Conservation (phyloP, 2,329 filamentous ascomycete genomes). For the Elsinoe perseae region DNA sequence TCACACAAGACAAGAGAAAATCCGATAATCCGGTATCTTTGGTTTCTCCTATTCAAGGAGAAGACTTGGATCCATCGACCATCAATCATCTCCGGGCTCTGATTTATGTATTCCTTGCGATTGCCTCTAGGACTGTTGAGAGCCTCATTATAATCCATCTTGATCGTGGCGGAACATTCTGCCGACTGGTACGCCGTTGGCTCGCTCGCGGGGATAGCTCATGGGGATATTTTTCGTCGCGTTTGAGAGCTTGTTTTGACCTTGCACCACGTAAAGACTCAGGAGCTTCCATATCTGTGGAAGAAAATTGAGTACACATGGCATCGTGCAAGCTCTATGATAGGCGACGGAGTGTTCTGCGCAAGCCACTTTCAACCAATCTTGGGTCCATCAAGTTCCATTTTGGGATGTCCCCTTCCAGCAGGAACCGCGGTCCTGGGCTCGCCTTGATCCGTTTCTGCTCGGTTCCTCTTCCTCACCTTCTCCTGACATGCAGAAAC, state of each 20-base stretch:
- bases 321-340: neutral
- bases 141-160: neutral
- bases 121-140: neutral
- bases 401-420: neutral
- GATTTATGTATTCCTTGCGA: too few relatives aligned
- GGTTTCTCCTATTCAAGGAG: neutral
- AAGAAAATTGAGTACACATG: slow-evolving; percentile 3
- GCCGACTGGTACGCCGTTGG: neutral
- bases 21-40: slow-evolving; percentile 1
- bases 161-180: neutral
- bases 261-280: neutral
- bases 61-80: neutral
- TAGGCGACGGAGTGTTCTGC: neutral
- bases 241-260: neutral
- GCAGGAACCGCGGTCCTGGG: neutral
- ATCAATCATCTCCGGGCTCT: too few relatives aligned
- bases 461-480: slow-evolving; percentile 5
- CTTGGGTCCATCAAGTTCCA: neutral
- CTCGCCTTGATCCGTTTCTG: neutral
- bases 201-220: neutral
- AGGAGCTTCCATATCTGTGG: neutral
- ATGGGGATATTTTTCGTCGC: neutral
- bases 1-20: neutral
- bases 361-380: slow-evolving; percentile 8
- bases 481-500: neutral